Evolutionary conservation across 129 eudicot species (phyloP).

Genomic region (Kitagawia praeruptora): DNA sequence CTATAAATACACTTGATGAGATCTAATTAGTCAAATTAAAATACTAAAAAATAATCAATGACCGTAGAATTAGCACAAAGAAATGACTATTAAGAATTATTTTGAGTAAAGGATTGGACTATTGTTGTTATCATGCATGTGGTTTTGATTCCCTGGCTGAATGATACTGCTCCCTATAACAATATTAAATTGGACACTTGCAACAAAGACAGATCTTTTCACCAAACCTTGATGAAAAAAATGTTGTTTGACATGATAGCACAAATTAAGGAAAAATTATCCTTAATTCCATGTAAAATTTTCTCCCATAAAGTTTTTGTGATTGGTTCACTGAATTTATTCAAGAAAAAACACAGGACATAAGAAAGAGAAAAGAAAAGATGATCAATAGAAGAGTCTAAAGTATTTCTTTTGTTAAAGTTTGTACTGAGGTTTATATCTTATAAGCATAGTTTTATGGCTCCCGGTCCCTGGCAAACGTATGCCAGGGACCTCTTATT

Average conservation of each 20-base stretch:
- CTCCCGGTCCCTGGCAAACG: no score
- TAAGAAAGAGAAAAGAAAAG: no score
- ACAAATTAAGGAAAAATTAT: neutral
- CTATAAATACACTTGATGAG: neutral
- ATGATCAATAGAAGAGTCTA: no score
- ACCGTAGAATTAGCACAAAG: neutral
- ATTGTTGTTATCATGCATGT: neutral
- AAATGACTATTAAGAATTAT: no score
- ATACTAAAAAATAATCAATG: neutral
- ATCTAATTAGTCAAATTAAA: neutral
- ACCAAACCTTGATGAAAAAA: neutral
- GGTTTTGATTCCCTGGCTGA: neutral
- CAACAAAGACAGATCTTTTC: neutral
- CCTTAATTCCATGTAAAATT: no score
- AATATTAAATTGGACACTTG: neutral
- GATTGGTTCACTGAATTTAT: no score
- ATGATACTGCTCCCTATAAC: neutral
- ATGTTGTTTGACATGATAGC: neutral
- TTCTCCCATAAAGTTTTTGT: no score
- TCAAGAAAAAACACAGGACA: no score
- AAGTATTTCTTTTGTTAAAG: no score
- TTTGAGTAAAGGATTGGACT: neutral
- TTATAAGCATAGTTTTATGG: no score
- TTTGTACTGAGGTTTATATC: no score
- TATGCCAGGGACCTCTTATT: no score